Evolutionary conservation across 2,329 filamentous ascomycete genomes (phyloP).

Genomic region (Apiospora phragmitis): DNA sequence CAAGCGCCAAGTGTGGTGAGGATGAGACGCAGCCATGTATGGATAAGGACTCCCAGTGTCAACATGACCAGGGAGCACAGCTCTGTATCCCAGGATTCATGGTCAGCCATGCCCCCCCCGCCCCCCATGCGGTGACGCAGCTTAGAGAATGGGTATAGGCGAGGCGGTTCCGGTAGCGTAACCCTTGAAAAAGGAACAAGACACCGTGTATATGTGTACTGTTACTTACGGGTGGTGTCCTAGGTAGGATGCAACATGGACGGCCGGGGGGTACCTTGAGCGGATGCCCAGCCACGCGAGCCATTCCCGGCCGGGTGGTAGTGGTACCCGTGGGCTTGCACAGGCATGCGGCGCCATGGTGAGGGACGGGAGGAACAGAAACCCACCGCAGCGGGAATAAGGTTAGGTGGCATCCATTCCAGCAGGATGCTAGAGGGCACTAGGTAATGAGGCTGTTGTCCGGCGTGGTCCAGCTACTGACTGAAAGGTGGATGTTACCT

Average conservation of each 20-base stretch:
- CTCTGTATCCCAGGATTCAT: neutral
- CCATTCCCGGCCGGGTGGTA: neutral
- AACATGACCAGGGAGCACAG: neutral
- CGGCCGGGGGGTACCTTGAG: neutral
- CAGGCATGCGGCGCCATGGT: neutral
- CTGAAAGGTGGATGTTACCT: neutral
- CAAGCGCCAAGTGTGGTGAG: neutral
- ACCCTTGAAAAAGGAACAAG: neutral
- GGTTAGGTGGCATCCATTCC: neutral
- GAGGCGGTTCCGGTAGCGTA: neutral
- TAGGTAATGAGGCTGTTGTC: conserved; percentile 2
- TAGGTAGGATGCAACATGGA: neutral
- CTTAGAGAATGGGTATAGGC: neutral
- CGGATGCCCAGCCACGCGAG: neutral
- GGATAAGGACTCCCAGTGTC: neutral
- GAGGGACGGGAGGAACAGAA: neutral
- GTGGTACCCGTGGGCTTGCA: neutral
- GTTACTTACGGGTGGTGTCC: neutral
- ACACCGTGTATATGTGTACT: neutral
- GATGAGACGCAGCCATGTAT: neutral
- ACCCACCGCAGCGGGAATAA: neutral
- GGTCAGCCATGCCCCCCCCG: neutral
- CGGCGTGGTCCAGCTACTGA: neutral
- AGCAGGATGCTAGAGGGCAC: neutral
- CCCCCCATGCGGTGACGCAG: conserved; percentile 4